Conservation (phyloP, 1,139 yeast species). For the Blastobotrys ciferrii region DNA sequence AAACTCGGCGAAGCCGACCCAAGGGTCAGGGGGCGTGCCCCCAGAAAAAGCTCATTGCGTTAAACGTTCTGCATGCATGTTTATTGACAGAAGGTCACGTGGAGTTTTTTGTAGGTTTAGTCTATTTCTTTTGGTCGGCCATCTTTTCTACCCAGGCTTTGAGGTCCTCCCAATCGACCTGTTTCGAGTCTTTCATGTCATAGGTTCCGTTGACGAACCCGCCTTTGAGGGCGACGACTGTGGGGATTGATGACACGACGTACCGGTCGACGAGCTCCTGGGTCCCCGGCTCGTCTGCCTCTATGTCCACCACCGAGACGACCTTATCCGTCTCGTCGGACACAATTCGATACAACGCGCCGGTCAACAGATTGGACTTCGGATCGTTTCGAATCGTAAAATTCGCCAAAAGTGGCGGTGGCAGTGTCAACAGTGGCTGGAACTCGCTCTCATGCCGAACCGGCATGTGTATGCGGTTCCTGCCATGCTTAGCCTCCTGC, state of each 20-base stretch:
- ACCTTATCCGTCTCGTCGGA: constrained; percentile 51
- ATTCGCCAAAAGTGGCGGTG: constrained; percentile 63
- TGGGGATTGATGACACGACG: constrained; percentile 59
- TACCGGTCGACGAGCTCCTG: constrained; percentile 58
- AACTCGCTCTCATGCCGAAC: constrained; percentile 54
- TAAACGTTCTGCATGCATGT: background rate
- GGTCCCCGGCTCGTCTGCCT: constrained; percentile 63
- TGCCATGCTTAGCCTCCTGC: constrained; percentile 4
- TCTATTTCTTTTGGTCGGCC: constrained; percentile 32
- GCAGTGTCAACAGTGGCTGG: constrained; percentile 50
- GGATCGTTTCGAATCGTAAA: constrained; percentile 70
- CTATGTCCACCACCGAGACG: constrained; percentile 66
- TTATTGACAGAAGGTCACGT: no score
- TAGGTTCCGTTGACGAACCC: constrained; percentile 61
- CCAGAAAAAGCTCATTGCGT: no score
- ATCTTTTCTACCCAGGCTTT: constrained; percentile 55
- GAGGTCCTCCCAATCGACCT: constrained; percentile 52
- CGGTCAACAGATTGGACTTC: constrained; percentile 60
- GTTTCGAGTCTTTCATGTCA: constrained; percentile 40
- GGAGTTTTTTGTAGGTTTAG: no score
- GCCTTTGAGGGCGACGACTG: constrained; percentile 62
- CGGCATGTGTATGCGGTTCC: constrained; percentile 16
- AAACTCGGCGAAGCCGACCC: no score
- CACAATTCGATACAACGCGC: constrained; percentile 55
- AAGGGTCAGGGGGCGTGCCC: no score